Percentiles rank a stretch among this genome's conserved stretches.
phyloP scores from a whole-genome alignment of 169 alveolate species.

The Plasmodium knowlesi region DNA sequence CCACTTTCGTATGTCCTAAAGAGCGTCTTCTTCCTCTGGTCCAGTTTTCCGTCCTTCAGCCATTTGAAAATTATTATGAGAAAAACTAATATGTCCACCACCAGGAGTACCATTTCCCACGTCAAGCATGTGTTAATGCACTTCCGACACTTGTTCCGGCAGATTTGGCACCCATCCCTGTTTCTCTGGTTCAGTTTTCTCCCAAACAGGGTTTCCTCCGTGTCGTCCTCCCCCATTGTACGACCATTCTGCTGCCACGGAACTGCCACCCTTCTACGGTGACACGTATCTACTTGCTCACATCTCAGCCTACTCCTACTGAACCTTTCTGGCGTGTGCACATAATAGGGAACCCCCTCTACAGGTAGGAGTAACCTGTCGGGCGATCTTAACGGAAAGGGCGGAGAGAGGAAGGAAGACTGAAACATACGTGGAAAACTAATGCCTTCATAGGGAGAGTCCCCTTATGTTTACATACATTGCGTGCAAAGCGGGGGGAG shows the following conservation, averaged over 20 bases:
- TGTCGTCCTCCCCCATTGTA: constrained; percentile 35
- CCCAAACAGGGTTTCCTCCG: constrained; percentile 5
- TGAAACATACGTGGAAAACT: neutral
- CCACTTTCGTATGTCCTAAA: constrained; percentile 30
- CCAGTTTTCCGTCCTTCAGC: constrained; percentile 12
- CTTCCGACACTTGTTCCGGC: constrained; percentile 4
- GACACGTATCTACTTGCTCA: neutral
- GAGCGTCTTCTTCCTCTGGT: neutral
- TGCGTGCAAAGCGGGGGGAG: neutral
- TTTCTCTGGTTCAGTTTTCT: neutral
- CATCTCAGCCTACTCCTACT: neutral
- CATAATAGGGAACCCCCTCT: neutral
- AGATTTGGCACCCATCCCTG: constrained; percentile 3
- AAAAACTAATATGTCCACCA: constrained; percentile 6
- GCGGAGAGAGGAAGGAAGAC: neutral
- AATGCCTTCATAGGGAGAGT: neutral
- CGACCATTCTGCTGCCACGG: neutral
- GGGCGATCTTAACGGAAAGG: neutral
- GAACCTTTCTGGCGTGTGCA: neutral
- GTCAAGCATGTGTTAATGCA: constrained; percentile 5
- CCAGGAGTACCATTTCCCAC: constrained; percentile 50
- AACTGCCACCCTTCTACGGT: neutral
- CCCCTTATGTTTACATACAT: neutral
- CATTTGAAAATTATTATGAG: constrained; percentile 30
- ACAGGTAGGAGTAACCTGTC: neutral